Evolutionary conservation across 257 asterid genomes (phyloP).

Genomic region (Ligustrum vulgare): DNA sequence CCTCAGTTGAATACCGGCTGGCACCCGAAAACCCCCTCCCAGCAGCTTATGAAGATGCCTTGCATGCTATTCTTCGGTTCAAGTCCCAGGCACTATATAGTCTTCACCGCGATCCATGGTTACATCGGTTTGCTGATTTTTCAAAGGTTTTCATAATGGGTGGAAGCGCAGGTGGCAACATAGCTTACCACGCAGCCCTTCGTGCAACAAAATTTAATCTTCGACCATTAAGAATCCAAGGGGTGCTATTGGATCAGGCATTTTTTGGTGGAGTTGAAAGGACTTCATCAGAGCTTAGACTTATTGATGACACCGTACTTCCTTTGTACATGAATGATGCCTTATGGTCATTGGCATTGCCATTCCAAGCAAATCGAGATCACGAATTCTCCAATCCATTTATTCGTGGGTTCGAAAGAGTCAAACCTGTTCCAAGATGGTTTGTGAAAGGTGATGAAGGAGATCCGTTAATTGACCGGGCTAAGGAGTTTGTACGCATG

Average conservation of each 20-base stretch:
- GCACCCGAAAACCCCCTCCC: too few relatives aligned
- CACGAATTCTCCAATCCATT: conserved; percentile 43
- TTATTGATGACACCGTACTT: conserved; percentile 27
- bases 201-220: conserved; percentile 26
- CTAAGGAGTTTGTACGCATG: conserved; percentile 7
- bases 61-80: conserved; percentile 24
- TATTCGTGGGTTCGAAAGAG: conserved; percentile 28
- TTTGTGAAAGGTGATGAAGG: conserved; percentile 20
- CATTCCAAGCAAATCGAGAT: conserved; percentile 31
- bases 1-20: conserved; percentile 44
- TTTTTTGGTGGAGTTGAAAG: conserved; percentile 32
- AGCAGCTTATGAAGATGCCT: too few relatives aligned
- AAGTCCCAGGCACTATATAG: conserved; percentile 31
- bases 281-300: conserved; percentile 32
- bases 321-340: conserved; percentile 29
- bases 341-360: conserved; percentile 33
- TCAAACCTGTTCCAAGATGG: conserved; percentile 24
- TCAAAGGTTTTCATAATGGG: conserved; percentile 31
- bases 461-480: conserved; percentile 21
- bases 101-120: conserved; percentile 29
- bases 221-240: conserved; percentile 23
- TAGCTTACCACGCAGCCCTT: conserved; percentile 32
- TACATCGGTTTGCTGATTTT: conserved; percentile 33
- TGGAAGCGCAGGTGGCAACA: conserved; percentile 39
- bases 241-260: conserved; percentile 32